Base-by-base conservation (phyloP, 2,329 filamentous ascomycete species). In the Sporothrix pseudoabietina region DNA sequence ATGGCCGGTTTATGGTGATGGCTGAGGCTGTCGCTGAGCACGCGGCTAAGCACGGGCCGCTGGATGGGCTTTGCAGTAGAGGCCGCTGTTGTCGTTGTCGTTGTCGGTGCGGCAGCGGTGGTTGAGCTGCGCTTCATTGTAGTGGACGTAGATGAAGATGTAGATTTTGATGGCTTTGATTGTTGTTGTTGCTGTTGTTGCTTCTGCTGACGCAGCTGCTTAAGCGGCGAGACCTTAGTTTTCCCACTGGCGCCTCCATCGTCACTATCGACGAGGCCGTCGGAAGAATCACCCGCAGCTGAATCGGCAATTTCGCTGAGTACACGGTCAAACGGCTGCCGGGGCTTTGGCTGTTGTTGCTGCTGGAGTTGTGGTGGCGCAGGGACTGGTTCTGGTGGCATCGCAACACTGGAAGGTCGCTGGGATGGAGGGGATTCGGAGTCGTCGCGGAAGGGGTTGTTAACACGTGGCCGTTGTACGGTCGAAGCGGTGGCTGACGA, bases 231-330 rank as follows among this genome's bases (percentile, higher is more conserved):
- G 32, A 70, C 55, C 39, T 72, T 69, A 6, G 47, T 73, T 6
- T 30, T 55, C 16, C 47, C 19, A n/a, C 39, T 59, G n/a, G 4
- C 32, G 47, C 30, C 72, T 3, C 77, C 77, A 16, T 76, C 75
- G 10, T 77, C 77, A 19, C 75, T 75, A 26, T 76, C 75, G 7
- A 74, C 14, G 1, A 73, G 22, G 55, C 77, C 76, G 71, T 76
- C 74, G 2, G 76, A 74, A n/a, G 76, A 74, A 22, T 78, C 78
- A 19, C 79, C 78, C 1, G 76, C 78, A 19, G 80, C 82, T 2
- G 85, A 87, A 76, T 83, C 83, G n/a, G 81, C 82, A 14, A 85
- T 78, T 73, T 84, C 82, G 74, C 81, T 83, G 1, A 78, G 77
- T 26, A 82, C 79, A 7, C 82, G 78, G 63, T 77, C 78, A 0